Conservation (phyloP, 371 early-diverging fungal species). For the Mortierella sp. region DNA sequence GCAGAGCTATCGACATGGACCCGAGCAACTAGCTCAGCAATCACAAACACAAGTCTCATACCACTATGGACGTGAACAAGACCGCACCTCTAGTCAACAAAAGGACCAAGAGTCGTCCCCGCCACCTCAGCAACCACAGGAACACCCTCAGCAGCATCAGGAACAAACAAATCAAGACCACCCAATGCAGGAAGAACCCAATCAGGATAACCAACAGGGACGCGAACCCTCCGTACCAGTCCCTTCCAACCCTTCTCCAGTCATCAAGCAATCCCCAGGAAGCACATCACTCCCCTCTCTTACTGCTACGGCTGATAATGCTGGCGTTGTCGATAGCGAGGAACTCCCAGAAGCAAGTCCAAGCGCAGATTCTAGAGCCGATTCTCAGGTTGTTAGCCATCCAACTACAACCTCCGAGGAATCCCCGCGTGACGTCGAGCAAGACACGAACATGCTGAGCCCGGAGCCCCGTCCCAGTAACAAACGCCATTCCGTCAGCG, state of each 20-base stretch:
- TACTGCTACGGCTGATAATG: not conserved
- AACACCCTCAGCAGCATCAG: not conserved
- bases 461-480: constrained; percentile 2
- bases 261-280: not conserved
- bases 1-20: not conserved
- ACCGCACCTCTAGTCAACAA: not conserved
- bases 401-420: not conserved
- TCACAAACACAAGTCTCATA: not conserved
- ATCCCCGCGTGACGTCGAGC: not conserved
- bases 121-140: not conserved
- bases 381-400: not conserved
- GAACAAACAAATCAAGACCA: constrained; percentile 14
- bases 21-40: not conserved
- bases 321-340: not conserved
- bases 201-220: not conserved
- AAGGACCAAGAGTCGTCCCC: not conserved
- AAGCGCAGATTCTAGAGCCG: not conserved
- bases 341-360: not conserved
- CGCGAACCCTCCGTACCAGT: not conserved
- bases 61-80: constrained; percentile 8
- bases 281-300: not conserved
- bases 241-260: not conserved
- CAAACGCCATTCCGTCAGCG: constrained; percentile 7
- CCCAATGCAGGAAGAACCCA: not conserved
- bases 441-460: constrained; percentile 3